Evolutionary conservation across 768 basidiomycete genomes (phyloP).

Genomic region (Suillus americanus): DNA sequence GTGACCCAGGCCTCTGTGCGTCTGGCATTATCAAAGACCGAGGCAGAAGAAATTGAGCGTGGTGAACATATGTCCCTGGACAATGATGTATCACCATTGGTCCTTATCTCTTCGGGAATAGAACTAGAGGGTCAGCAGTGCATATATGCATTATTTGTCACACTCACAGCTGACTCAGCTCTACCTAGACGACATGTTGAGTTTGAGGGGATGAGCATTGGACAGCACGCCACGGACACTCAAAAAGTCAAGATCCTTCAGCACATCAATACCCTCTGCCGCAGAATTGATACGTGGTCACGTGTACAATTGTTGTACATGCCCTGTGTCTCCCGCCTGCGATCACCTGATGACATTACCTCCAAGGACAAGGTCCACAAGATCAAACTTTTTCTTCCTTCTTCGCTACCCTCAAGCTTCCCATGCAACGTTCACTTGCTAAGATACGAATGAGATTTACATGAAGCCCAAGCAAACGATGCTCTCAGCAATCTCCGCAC

Average conservation of each 20-base stretch:
- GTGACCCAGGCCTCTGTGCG: slow-evolving; percentile 16
- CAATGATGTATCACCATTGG: slow-evolving; percentile 18
- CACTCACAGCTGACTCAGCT: too few relatives aligned
- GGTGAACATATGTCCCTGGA: not conserved
- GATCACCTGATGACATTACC: not conserved
- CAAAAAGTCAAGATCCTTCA: not conserved
- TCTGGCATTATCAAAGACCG: slow-evolving; percentile 22
- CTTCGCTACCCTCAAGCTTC: not conserved
- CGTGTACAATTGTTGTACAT: not conserved
- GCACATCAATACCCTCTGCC: not conserved
- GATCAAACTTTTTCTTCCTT: not conserved
- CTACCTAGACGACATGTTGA: not conserved
- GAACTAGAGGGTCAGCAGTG: slow-evolving; percentile 37
- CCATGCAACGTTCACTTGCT: not conserved
- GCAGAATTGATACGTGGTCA: not conserved
- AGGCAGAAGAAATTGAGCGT: slow-evolving; percentile 12
- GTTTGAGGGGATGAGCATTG: not conserved
- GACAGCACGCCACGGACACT: not conserved
- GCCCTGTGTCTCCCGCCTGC: not conserved
- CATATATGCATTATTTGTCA: slow-evolving; percentile 10
- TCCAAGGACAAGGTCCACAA: not conserved
- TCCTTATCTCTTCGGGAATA: slow-evolving; percentile 29
- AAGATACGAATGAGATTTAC: too few relatives aligned
- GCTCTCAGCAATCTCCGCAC: not conserved
- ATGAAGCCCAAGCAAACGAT: too few relatives aligned